Conservation (phyloP, 2,329 filamentous ascomycete genomes). For the Aureobasidium sp. region DNA sequence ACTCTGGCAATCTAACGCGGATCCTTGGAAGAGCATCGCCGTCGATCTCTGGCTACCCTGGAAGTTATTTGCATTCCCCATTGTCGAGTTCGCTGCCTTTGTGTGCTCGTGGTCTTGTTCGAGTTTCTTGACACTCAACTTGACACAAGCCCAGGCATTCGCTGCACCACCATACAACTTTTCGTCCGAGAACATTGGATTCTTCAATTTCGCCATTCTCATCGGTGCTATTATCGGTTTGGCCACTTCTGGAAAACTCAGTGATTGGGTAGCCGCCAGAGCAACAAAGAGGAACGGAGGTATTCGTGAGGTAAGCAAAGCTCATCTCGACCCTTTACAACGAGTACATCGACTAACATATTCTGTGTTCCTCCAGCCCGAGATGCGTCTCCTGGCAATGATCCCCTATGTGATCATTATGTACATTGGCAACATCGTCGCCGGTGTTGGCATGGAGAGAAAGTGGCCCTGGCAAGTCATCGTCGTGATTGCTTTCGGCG, state of each 20-base stretch:
- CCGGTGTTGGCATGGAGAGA: constrained; percentile 31
- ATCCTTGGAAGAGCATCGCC: constrained; percentile 38
- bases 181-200: constrained; percentile 41
- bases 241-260: constrained; percentile 45
- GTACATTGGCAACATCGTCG: constrained; percentile 47
- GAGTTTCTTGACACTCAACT: constrained; percentile 50
- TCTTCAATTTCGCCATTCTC: constrained; percentile 50
- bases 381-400: constrained; percentile 25
- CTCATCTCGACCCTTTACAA: too few relatives aligned
- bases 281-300: constrained; percentile 45
- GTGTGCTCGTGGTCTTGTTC: constrained; percentile 52
- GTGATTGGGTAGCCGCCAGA: constrained; percentile 49
- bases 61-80: constrained; percentile 54
- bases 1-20: constrained; percentile 41
- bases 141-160: constrained; percentile 49
- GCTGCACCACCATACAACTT: constrained; percentile 48
- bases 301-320: constrained; percentile 36
- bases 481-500: constrained; percentile 50
- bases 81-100: constrained; percentile 54
- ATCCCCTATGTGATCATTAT: constrained; percentile 50
- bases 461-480: constrained; percentile 46
- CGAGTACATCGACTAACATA: not conserved
- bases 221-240: constrained; percentile 47
- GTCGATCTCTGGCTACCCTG: constrained; percentile 52
- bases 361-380: not conserved